Evolutionary conservation across 2,329 filamentous ascomycete species (phyloP).

Genomic region (Diplodia corticola): DNA sequence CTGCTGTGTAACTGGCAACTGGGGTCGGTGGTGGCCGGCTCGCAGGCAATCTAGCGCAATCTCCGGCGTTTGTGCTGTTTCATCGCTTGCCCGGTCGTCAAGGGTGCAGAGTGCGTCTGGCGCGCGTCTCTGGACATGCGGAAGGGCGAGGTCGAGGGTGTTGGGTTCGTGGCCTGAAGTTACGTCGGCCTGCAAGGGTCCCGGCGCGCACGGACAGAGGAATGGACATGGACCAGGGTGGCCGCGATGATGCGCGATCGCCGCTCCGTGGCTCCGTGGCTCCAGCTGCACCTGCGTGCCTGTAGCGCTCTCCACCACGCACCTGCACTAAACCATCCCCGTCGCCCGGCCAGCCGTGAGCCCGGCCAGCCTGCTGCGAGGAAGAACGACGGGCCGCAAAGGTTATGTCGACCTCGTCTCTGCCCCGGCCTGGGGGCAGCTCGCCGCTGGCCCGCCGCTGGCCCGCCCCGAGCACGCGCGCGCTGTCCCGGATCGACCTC

Average conservation of each 20-base stretch:
- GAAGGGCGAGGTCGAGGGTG: not conserved
- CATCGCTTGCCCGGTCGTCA: conserved; percentile 20
- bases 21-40: not conserved
- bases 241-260: conserved; percentile 10
- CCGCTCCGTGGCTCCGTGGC: not conserved
- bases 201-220: not conserved
- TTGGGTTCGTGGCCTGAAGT: conserved; percentile 20
- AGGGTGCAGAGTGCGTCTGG: conserved; percentile 14
- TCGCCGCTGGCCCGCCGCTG: too few species aligned
- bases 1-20: conserved; percentile 20
- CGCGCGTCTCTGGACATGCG: conserved; percentile 18
- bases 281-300: too few species aligned
- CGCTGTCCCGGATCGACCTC: not conserved
- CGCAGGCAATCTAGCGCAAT: conserved; percentile 19
- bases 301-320: conserved; percentile 5
- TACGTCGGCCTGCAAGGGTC: conserved; percentile 11
- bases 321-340: conserved; percentile 11
- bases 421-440: not conserved
- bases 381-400: conserved; percentile 20
- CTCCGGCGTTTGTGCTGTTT: conserved; percentile 23
- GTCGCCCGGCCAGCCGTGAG: conserved; percentile 1
- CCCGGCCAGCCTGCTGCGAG: not conserved
- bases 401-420: conserved; percentile 16
- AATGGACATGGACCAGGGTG: conserved; percentile 3
- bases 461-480: not conserved